Conservation (phyloP, 345 rosid genomes). For the Dipteronia sinensis region DNA sequence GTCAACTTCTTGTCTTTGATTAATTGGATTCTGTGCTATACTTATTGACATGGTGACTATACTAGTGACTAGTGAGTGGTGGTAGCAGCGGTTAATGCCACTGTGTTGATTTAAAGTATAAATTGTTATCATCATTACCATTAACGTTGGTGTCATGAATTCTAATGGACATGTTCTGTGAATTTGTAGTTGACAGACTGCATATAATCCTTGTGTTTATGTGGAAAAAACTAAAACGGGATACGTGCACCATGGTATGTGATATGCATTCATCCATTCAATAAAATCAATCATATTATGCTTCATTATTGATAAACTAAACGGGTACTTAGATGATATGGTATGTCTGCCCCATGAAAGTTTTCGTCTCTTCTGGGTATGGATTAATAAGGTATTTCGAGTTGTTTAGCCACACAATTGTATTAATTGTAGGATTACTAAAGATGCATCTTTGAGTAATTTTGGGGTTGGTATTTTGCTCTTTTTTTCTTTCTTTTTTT, state of each 20-base stretch:
- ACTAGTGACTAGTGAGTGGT: background rate
- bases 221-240: no score
- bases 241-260: no score
- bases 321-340: background rate
- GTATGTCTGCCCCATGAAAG: no score
- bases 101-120: background rate
- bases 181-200: background rate
- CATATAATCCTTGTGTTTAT: background rate
- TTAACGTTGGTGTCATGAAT: background rate
- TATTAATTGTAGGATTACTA: background rate
- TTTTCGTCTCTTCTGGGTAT: background rate
- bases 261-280: no score
- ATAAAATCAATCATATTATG: no score
- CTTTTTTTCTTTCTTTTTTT: no score
- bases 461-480: no score
- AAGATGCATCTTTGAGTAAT: no score
- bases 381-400: no score
- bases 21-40: background rate
- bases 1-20: background rate
- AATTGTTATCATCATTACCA: conserved; percentile 1
- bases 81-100: background rate
- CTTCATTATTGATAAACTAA: no score
- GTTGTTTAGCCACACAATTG: no score
- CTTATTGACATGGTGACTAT: background rate
- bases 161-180: background rate